A percentile compares a stretch with the other conserved stretches of the same genome.
phyloP scores from a whole-genome alignment of 768 basidiomycete species.

The Gautieria morchelliformis region DNA sequence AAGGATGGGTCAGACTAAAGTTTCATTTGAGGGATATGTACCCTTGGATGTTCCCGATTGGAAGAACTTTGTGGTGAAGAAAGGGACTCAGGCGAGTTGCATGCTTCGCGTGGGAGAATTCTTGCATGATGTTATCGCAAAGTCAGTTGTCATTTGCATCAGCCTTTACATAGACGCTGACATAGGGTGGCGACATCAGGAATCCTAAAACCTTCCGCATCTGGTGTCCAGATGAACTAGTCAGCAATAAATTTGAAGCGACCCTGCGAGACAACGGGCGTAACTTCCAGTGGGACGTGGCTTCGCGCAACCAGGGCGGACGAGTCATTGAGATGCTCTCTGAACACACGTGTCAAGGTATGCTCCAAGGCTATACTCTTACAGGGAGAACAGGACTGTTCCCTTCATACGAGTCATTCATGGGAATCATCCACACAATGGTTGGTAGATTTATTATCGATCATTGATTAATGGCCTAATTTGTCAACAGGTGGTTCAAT shows the following conservation, averaged over 20 bases:
- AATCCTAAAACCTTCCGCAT: slow-evolving; percentile 78
- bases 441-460: slow-evolving; percentile 15
- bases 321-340: slow-evolving; percentile 84
- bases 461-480: neutral
- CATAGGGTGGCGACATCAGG: slow-evolving; percentile 21
- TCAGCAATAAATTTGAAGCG: slow-evolving; percentile 82
- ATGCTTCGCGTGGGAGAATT: slow-evolving; percentile 64
- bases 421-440: slow-evolving; percentile 86
- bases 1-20: slow-evolving; percentile 62
- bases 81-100: slow-evolving; percentile 56
- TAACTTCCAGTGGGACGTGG: slow-evolving; percentile 81
- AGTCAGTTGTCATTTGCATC: slow-evolving; percentile 27
- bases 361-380: slow-evolving; percentile 88
- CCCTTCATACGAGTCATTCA: slow-evolving; percentile 87
- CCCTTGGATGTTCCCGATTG: slow-evolving; percentile 62
- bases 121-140: slow-evolving; percentile 44
- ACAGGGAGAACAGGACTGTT: slow-evolving; percentile 81
- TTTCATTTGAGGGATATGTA: slow-evolving; percentile 51
- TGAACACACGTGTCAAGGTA: slow-evolving; percentile 82
- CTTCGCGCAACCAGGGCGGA: slow-evolving; percentile 59
- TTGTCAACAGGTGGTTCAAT: slow-evolving; percentile 48
- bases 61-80: slow-evolving; percentile 40
- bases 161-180: neutral
- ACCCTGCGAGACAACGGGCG: slow-evolving; percentile 59
- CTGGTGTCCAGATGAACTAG: slow-evolving; percentile 84